Evolutionary conservation across 2,329 filamentous ascomycete genomes (phyloP), one percentile per base, ranked within the genome.

Genomic region (Pseudomassariella vexata): DNA sequence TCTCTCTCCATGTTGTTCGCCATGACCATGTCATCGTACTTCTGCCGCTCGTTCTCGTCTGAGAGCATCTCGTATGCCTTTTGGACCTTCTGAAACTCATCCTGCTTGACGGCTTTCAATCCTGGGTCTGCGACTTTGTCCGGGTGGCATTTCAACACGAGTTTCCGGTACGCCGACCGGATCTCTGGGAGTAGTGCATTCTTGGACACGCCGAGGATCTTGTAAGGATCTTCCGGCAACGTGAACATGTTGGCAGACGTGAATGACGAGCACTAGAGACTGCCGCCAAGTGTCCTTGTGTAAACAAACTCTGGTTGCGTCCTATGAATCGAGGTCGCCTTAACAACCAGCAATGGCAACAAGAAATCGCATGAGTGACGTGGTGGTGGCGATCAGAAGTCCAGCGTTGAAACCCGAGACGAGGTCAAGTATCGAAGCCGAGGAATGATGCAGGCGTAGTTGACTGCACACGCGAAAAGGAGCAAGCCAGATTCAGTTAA

Each of bases 71-170:
- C 92, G 60, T 95, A 98, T 30, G 92, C 89, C 48, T 89, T 78
- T 57, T 95, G 89, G 20, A 96, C 85, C 55, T 79, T 80, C 60
- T 95, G 88, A 52, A 96, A 98, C 59, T 94, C 82, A 47, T 87
- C 81, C 47, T 85, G 79, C 57, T 89, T 94, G 47, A 77, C 66
- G 37, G 78, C 76, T 60, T 92, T 94, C 49, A 84, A 66, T 11
- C 76, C 67, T 32, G 82, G 78, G 49, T 94, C 76, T 45, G 87
- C 81, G 41, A 94, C 77, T 63, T 95, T 94, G 68, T 95, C 89
- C 20, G 89, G 89, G 48, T 95, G 89, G 53, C 83, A 89, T 57
- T 85, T 87, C 46, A 95, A 74, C 21, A 86, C 85, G 24, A 94
- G 78, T 58, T 94, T 94, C 48, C 85, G 79, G 63, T 95, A 81